Base-by-base conservation (phyloP, 2,329 filamentous ascomycete species). In the Venturia pyrina region DNA sequence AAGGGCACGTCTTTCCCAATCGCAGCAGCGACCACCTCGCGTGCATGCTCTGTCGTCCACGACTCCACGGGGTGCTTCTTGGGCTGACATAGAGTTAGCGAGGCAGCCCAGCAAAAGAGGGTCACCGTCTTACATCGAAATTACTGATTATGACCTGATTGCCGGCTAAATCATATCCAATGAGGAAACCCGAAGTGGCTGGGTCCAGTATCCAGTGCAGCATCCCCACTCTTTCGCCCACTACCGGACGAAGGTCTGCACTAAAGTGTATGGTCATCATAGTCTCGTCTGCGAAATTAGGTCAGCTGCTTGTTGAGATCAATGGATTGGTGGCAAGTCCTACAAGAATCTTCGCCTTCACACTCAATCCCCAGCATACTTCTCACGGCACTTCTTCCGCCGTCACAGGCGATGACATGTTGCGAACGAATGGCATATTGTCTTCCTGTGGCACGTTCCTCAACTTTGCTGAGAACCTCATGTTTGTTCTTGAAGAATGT, bases 231-330 rank as follows among this genome's bases (percentile, higher is more conserved):
- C 73, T 70, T 0, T 76, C 71, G 3, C 72, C 70, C 0, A 80
- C 69, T 0, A 80, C 70, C 0, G 76, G 73, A 0, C 76, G 72
- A 2, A 80, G 70, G 57, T 80, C 71, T 0, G 77, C 76, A 50
- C 78, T 78, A 68, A 80, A 75, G 53, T 80, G 78, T 17, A 80
- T 79, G 0, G 78, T 80, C 78, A 80, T 79, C 78, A 79, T 79
- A 0, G 77, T 79, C 65, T 79, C 77, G 76, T 77, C 78, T 37
- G 24, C 8, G 5, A 19, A n/a, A 15, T 1, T 11, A 7, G 32
- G 11, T 59, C 17, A 59, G 53, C 11, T n/a, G 3, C n/a, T 19
- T 59, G 17, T 32, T 32, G 24, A 11, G 10, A n/a, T 7, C 19
- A 37, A 59, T 2, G 15, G 17, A 28, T 50, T 3, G 7, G 24